Evolutionary conservation across 371 early-diverging fungal species (phyloP), one percentile per base, ranked within the genome.

Genomic region (Massospora cicadina): DNA sequence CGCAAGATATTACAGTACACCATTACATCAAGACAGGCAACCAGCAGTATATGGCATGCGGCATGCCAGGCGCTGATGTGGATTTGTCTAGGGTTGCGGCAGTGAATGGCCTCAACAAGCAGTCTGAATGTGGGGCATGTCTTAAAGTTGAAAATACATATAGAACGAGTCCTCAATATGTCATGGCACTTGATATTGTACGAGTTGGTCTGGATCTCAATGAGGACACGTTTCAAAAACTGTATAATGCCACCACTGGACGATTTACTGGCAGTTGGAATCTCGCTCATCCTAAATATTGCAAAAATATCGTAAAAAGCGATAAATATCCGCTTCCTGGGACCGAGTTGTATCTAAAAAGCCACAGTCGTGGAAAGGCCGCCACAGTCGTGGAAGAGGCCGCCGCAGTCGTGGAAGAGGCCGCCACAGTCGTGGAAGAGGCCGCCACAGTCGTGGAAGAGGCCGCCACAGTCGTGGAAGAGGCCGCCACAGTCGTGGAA

Each of bases 131-230:
- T 62, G 76, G 77, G 23, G 65, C 73, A 25, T 81, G 81, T 66
- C 65, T 81, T 30, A 78, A 76, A 55, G 76, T 81, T 3, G 33
- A 13, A 31, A n/a, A n/a, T n/a, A n/a, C n/a, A n/a, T n/a, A n/a
- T 55, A 63, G 68, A 12, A 68, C 67, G 25, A 73, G 72, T 43
- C 72, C 54, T 29, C 70, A 74, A 32, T 76, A 79, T 29, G 81
- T 79, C 7, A 66, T 81, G 64, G 81, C 77, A 1, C 77, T 81
- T 17, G 81, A 81, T 62, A 68, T 73, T 1, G 81, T 79, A 33
- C 79, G 78, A 12, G 61, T 63, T 3, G 79, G 81, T 12, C 67
- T 81, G 43, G 79, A 79, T 64, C 68, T 79, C 59, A 74, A 73
- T 69, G 66, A 68, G 29, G 68, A 65, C 25, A 58, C 69, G 33